Conservation (phyloP, 2,329 filamentous ascomycete species). For the Fusarium sp. region DNA sequence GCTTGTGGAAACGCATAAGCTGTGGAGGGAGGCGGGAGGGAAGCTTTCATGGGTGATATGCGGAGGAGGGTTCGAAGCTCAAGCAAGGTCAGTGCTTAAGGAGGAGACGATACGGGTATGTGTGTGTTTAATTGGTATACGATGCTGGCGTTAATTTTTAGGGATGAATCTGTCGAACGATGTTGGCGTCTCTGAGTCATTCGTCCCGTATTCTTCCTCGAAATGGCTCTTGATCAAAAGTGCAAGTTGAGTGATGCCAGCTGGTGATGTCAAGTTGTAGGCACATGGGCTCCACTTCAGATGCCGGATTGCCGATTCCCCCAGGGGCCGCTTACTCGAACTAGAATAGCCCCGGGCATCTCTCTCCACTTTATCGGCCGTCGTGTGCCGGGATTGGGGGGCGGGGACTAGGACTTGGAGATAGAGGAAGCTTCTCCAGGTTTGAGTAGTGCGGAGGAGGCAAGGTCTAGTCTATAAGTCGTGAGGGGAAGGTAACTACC, state of each 20-base stretch:
- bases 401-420: neutral
- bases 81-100: neutral
- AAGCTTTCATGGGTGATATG: slow-evolving; percentile 14
- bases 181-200: neutral
- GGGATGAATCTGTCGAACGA: neutral
- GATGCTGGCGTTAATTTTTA: neutral
- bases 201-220: neutral
- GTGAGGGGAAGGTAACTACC: neutral
- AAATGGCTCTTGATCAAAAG: neutral
- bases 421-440: slow-evolving; percentile 17
- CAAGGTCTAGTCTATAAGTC: neutral
- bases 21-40: slow-evolving; percentile 16
- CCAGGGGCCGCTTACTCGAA: slow-evolving; percentile 12
- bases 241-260: neutral
- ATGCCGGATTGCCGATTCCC: slow-evolving; percentile 41
- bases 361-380: slow-evolving; percentile 23
- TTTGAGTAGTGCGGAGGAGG: slow-evolving; percentile 18
- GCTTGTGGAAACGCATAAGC: slow-evolving; percentile 18
- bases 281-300: slow-evolving; percentile 6
- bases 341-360: slow-evolving; percentile 12
- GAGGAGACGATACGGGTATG: neutral
- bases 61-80: neutral
- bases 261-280: slow-evolving; percentile 28
- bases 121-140: neutral
- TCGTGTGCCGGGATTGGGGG: slow-evolving; percentile 31